These are phyloP conservation scores for Volvariella volvacea DNA, from an alignment of 1,284 basidiomycete genomes.

Conservation along the genomic window DNA sequence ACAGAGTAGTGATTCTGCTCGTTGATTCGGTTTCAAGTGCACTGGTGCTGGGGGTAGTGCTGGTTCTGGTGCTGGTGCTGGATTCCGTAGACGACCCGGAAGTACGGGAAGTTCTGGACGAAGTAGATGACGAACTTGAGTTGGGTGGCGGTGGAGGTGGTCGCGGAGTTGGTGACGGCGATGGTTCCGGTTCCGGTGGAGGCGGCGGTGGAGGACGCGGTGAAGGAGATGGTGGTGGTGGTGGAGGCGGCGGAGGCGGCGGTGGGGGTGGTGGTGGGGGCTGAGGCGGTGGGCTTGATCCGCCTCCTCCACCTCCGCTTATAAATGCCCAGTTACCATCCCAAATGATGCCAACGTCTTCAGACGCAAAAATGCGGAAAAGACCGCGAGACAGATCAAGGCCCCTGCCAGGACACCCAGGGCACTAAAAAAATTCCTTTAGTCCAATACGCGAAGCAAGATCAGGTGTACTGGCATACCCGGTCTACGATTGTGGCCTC, in stretches of 20 bases:
- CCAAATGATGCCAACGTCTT: constrained; percentile 42
- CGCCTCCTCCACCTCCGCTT: constrained; percentile 11
- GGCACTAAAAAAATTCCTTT: constrained; percentile 35
- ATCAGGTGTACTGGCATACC: constrained; percentile 29
- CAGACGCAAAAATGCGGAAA: constrained; percentile 55
- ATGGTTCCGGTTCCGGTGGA: constrained; percentile 3
- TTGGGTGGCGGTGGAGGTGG: constrained; percentile 6
- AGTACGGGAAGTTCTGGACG: constrained; percentile 1
- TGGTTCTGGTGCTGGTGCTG: too few relatives aligned
- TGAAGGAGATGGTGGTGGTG: constrained; percentile 5
- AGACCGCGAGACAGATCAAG: constrained; percentile 77
- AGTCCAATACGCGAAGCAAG: not conserved
- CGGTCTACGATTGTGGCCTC: constrained; percentile 18
- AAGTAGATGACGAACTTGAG: constrained; percentile 2
- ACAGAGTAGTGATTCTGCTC: too few relatives aligned
- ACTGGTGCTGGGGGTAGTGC: too few relatives aligned
- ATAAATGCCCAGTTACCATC: constrained; percentile 52
- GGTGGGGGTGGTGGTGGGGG: constrained; percentile 9
- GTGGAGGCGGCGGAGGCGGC: constrained; percentile 4
- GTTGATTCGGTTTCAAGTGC: too few relatives aligned
- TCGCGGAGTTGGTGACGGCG: constrained; percentile 5
- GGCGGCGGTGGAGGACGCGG: constrained; percentile 4
- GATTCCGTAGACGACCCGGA: too few relatives aligned
- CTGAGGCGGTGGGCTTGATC: constrained; percentile 5
- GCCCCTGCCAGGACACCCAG: constrained; percentile 62